phyloP scores from a whole-genome alignment of 1,284 basidiomycete genomes.

The Wolfiporia cocos region DNA sequence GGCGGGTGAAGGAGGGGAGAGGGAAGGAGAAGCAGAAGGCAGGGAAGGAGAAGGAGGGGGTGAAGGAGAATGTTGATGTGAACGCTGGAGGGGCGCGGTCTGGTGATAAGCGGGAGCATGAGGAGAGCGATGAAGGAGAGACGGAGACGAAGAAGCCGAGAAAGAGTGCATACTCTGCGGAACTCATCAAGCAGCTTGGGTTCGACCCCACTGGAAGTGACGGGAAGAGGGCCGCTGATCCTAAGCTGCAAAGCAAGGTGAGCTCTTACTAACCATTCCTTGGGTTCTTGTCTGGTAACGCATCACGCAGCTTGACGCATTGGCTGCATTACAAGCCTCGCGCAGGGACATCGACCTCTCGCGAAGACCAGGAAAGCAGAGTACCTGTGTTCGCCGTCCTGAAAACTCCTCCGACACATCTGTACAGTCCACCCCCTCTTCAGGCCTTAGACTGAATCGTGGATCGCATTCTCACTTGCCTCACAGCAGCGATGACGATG shows the following conservation, averaged over 20 bases:
- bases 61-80: constrained; percentile 7
- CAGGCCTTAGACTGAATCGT: no score
- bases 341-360: constrained; percentile 46
- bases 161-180: constrained; percentile 55
- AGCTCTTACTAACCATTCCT: constrained; percentile 2
- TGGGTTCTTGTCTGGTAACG: constrained; percentile 2
- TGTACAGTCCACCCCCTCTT: no score
- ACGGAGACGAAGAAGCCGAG: constrained; percentile 15
- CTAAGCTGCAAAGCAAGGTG: constrained; percentile 52
- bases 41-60: constrained; percentile 12
- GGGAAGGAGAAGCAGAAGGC: constrained; percentile 19
- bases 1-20: constrained; percentile 19
- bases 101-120: no score
- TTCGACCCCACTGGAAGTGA: constrained; percentile 63
- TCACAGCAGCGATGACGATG: no score
- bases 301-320: constrained; percentile 39
- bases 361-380: constrained; percentile 45
- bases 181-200: constrained; percentile 60
- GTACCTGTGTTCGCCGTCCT: constrained; percentile 19
- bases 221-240: constrained; percentile 35
- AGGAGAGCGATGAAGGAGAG: constrained; percentile 7
- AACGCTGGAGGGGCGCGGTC: not conserved
- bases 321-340: constrained; percentile 41
- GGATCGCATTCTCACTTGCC: no score
- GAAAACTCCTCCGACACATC: no score